Evolutionary conservation across 805 yeast genomes (phyloP).

Genomic region (Pichia eremophila): DNA sequence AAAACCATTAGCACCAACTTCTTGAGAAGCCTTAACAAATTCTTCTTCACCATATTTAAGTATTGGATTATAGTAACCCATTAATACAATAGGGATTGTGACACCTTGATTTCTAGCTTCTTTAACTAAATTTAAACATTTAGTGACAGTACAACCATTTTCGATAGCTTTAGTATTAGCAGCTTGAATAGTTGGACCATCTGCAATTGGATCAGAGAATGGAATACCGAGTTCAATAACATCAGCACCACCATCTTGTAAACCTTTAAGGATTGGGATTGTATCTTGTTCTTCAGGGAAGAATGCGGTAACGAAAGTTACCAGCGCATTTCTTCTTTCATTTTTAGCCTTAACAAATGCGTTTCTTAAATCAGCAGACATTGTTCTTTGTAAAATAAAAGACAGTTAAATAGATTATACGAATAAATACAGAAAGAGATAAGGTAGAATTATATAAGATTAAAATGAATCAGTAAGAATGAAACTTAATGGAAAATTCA

Average conservation of each 20-base stretch:
- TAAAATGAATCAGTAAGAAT: too few species aligned
- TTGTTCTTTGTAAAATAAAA: constrained; percentile 2
- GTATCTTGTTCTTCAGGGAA: constrained; percentile 85
- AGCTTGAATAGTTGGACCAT: constrained; percentile 92
- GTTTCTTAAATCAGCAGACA: constrained; percentile 27
- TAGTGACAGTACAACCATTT: constrained; percentile 68
- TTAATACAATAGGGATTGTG: constrained; percentile 77
- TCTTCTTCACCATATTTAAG: constrained; percentile 81
- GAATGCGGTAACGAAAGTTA: constrained; percentile 92
- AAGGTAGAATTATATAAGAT: too few species aligned
- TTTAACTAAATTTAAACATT: constrained; percentile 61
- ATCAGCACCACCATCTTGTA: constrained; percentile 94
- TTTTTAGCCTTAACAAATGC: constrained; percentile 27
- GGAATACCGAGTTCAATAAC: constrained; percentile 93
- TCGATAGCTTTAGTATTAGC: constrained; percentile 77
- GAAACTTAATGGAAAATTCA: too few species aligned
- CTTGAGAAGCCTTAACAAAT: constrained; percentile 67
- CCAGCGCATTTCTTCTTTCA: constrained; percentile 68
- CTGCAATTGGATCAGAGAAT: constrained; percentile 97
- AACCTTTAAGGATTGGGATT: constrained; percentile 71
- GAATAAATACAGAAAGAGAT: too few species aligned
- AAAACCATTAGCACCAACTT: constrained; percentile 92
- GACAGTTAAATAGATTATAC: not conserved
- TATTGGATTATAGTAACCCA: constrained; percentile 98
- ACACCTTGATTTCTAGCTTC: constrained; percentile 78